phyloP scores from a whole-genome alignment of 345 rosid genomes.

The Salix brachista region DNA sequence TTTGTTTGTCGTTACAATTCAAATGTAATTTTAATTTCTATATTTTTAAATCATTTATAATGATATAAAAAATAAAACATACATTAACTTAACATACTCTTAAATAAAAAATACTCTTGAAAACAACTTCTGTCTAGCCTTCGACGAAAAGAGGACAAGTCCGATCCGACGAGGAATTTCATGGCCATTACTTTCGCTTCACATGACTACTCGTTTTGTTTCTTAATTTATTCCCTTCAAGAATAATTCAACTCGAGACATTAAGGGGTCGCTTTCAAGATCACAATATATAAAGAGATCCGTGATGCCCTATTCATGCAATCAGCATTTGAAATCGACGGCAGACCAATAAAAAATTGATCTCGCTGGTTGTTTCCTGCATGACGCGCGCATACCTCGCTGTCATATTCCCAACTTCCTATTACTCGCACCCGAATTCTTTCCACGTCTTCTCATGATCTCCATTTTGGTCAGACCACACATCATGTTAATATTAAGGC shows the following conservation, averaged over 20 bases:
- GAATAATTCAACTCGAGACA: neutral
- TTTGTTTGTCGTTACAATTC: too few relatives aligned
- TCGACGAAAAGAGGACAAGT: neutral
- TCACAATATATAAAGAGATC: neutral
- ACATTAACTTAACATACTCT: too few relatives aligned
- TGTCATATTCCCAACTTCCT: neutral
- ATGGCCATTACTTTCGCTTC: neutral
- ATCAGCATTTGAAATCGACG: neutral
- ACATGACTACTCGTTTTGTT: neutral
- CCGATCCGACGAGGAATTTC: neutral
- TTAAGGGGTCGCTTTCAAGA: neutral
- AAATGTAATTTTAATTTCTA: too few relatives aligned
- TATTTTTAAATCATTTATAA: too few relatives aligned
- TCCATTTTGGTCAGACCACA: neutral
- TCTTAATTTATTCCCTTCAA: neutral
- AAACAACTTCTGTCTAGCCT: too few relatives aligned
- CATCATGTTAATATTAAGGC: neutral
- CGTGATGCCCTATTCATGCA: neutral
- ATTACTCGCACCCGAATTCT: neutral
- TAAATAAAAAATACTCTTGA: too few relatives aligned
- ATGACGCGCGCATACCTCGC: neutral
- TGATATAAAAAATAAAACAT: too few relatives aligned
- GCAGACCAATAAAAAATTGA: neutral
- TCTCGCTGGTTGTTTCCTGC: neutral
- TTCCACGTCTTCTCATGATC: neutral